Evolutionary conservation across 768 basidiomycete genomes (phyloP), one percentile per base, ranked within the genome.

Genomic region (Xerocomus brunneocitrinus): DNA sequence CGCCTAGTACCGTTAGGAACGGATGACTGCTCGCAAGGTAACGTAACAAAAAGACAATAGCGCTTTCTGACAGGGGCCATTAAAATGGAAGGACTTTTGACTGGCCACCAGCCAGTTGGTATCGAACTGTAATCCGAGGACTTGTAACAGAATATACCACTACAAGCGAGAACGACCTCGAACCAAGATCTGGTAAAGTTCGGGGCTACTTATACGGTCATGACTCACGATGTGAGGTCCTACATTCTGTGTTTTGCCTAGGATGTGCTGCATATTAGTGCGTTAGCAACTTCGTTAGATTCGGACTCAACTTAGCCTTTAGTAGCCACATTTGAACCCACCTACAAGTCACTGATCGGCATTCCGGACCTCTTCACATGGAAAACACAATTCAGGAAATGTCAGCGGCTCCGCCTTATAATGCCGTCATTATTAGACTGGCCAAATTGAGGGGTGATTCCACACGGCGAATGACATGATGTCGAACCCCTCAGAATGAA

Each of bases 41-140:
- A 45, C 43, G 43, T 45, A 45, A 45, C 16, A n/a, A 43, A 43
- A 45, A 45, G 27, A 45, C 43, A 45, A 45, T 45, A 45, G n/a
- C n/a, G 8, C 9, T 16, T 12, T 31, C 8, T 30, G 28, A 30
- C n/a, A 19, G 43, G 14, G 42, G 42, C 7, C 3, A n/a, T 28
- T 5, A 27, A 27, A 42, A 42, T 42, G 41, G 25, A 42, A 43
- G 13, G 7, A 14, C 9, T 13, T n/a, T 10, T 31, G 25, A n/a
- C 27, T 45, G 30, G 28, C 14, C 43, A 16, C n/a, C 25, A 14
- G 3, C 28, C 28, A 44, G 43, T 45, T 14, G n/a, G 28, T 14
- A 14, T 43, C 7, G 14, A 25, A 28, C 25, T 19, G 39, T 40
- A n/a, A 24, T 3, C 27, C 27, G 27, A 27, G 27, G 27, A 27